Evolutionary conservation across 495 filamentous ascomycete genomes (phyloP).

Genomic region (Chaetomidium leptoderma): DNA sequence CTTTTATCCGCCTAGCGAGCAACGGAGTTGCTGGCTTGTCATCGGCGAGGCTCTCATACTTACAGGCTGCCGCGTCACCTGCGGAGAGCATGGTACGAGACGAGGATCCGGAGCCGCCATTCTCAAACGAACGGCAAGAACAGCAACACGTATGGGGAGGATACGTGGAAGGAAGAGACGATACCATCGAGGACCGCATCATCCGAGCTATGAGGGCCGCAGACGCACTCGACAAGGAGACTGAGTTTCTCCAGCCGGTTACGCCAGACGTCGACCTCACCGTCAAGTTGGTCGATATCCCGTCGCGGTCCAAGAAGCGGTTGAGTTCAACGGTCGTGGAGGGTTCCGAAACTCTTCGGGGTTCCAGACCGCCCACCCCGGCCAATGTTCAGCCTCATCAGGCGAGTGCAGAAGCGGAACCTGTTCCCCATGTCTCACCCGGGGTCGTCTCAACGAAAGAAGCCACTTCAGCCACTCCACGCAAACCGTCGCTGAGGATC

Average conservation of each 20-base stretch:
- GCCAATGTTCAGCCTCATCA: too few species aligned
- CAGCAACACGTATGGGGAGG: background rate
- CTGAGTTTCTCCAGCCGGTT: slow-evolving; percentile 39
- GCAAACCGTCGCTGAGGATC: slow-evolving; percentile 16
- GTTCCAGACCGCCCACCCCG: slow-evolving; percentile 1
- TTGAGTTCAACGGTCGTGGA: background rate
- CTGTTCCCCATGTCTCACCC: slow-evolving; percentile 4
- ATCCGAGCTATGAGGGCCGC: slow-evolving; percentile 47
- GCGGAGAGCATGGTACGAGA: background rate
- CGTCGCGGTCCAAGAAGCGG: slow-evolving; percentile 12
- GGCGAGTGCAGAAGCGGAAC: too few species aligned
- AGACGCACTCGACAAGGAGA: slow-evolving; percentile 46
- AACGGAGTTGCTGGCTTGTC: slow-evolving; percentile 38
- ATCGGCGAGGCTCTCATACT: background rate
- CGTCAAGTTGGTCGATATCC: slow-evolving; percentile 20
- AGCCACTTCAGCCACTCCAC: background rate
- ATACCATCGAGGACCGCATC: slow-evolving; percentile 35
- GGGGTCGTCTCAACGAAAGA: background rate
- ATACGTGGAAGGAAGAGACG: background rate
- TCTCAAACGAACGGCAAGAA: background rate
- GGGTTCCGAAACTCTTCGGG: background rate
- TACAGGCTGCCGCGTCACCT: too few species aligned
- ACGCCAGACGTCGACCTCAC: slow-evolving; percentile 38
- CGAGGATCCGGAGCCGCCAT: background rate
- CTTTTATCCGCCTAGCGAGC: slow-evolving; percentile 43